phyloP scores from a whole-genome alignment of 1,139 yeast genomes.

The Geotrichum cucujoidarum region DNA sequence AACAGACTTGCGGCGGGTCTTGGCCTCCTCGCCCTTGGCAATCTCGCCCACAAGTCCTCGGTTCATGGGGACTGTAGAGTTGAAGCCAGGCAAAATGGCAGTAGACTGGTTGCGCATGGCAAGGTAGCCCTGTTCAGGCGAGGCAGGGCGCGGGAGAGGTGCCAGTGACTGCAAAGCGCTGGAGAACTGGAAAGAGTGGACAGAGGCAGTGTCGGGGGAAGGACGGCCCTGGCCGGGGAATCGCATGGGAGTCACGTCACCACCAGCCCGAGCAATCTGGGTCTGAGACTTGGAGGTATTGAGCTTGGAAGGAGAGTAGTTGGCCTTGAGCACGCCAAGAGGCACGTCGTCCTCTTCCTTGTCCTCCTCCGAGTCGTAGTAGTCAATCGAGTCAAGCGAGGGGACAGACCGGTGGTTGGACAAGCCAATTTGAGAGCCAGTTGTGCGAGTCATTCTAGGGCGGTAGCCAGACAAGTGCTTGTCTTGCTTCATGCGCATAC shows the following conservation, averaged over 20 bases:
- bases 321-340: conserved; percentile 40
- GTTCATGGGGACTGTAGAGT: conserved; percentile 23
- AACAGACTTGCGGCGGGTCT: conserved; percentile 29
- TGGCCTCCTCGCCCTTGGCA: conserved; percentile 40
- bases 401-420: neutral
- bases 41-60: conserved; percentile 42
- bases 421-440: conserved; percentile 33
- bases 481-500: conserved; percentile 38
- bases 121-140: conserved; percentile 19
- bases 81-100: conserved; percentile 26
- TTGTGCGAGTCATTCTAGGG: conserved; percentile 41
- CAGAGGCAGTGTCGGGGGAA: neutral
- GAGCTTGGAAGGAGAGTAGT: conserved; percentile 36
- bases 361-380: conserved; percentile 34
- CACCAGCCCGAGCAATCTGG: conserved; percentile 7
- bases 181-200: conserved; percentile 17
- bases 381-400: conserved; percentile 15
- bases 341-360: conserved; percentile 42
- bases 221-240: neutral
- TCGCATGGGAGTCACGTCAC: conserved; percentile 5
- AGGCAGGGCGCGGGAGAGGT: neutral
- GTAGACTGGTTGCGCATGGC: conserved; percentile 20
- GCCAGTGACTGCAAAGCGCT: conserved; percentile 18
- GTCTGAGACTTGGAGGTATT: conserved; percentile 26
- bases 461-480: conserved; percentile 41